Base-by-base conservation (phyloP, 179 eudicot genomes). In the Spergularia azorica region DNA sequence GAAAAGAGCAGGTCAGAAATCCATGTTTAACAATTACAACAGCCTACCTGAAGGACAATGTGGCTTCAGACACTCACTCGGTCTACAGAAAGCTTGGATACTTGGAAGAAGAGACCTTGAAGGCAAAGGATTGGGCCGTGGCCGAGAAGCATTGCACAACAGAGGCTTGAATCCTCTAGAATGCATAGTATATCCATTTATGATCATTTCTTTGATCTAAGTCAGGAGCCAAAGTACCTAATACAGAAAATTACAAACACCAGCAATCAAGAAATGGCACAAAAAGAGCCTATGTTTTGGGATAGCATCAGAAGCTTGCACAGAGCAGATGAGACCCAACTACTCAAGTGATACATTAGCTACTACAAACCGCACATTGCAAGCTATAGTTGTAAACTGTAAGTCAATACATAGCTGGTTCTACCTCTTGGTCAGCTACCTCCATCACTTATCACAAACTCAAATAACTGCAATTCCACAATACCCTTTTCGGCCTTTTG, bases 161-260 rank as follows among this genome's bases (percentile, higher is more conserved):
- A 72, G 70, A 38, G 83, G 80, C 18, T 74, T 79, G 75, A 57
- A 76, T 72, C 85, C 46, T 79, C 79, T 78, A 26, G 81, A 80
- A 71, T 56, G 81, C 81, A 80, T 60, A 76, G 81, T 73, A 80
- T 75, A 84, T 48, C 90, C 94, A 85, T 83, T 87, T 58, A 88
- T 74, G 68, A 81, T 85, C 94, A 90, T 91, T 56, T 76, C 64
- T 21, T 61, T 60, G 51, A 67, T 79, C 79, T 81, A 63, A 12
- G 13, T 26, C 50, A 63, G 36, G 32, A 48, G 73, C 39, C 65
- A 6, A n/a, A 73, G n/a, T 38, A 52, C 75, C 63, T 39, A 52
- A 58, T 57, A 26, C 66, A 69, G 20, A 63, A 64, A 32, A 38
- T n/a, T 17, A 21, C 71, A 56, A 21, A 43, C 61, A 62, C 15